phyloP scores from a whole-genome alignment of 73 alveolate species.

The Symbiodinium pilosum region DNA sequence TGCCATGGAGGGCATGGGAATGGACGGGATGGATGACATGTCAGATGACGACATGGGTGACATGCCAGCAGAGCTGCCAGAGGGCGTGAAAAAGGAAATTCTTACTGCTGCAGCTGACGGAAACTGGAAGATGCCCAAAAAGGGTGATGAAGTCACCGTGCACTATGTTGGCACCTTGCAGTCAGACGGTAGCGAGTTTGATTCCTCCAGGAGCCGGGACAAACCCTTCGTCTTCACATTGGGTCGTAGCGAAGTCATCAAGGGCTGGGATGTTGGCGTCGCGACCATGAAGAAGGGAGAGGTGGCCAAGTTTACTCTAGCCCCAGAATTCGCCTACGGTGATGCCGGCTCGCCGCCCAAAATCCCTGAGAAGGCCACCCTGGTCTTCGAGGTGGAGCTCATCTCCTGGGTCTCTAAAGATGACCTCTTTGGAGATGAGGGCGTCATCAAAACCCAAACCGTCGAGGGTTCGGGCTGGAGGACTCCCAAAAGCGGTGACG shows the following conservation, averaged over 20 bases:
- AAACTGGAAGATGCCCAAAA: slow-evolving; percentile 94
- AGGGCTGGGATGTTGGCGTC: slow-evolving; percentile 99
- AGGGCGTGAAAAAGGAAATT: slow-evolving; percentile 44
- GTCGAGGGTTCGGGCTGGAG: slow-evolving; percentile 86
- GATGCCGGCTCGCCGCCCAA: slow-evolving; percentile 97
- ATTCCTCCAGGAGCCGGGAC: slow-evolving; percentile 96
- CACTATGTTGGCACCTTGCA: slow-evolving; percentile 97
- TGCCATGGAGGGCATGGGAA: neutral
- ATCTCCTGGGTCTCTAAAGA: slow-evolving; percentile 91
- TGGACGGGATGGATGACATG: neutral
- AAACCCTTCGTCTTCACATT: slow-evolving; percentile 97
- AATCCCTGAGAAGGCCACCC: slow-evolving; percentile 98
- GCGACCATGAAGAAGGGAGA: slow-evolving; percentile 97
- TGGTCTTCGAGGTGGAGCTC: slow-evolving; percentile 98
- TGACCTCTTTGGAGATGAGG: slow-evolving; percentile 95
- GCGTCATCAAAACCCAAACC: slow-evolving; percentile 96
- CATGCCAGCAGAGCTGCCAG: slow-evolving; percentile 19
- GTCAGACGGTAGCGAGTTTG: slow-evolving; percentile 98
- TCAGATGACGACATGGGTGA: neutral
- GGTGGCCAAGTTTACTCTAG: slow-evolving; percentile 45
- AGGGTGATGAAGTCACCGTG: slow-evolving; percentile 96
- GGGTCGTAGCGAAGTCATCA: slow-evolving; percentile 98
- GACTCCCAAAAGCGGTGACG: slow-evolving; percentile 44
- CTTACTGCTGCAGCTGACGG: slow-evolving; percentile 57
- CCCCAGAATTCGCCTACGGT: slow-evolving; percentile 97